Conservation (phyloP, 2,329 filamentous ascomycete genomes). For the Juglanconis juglandina region DNA sequence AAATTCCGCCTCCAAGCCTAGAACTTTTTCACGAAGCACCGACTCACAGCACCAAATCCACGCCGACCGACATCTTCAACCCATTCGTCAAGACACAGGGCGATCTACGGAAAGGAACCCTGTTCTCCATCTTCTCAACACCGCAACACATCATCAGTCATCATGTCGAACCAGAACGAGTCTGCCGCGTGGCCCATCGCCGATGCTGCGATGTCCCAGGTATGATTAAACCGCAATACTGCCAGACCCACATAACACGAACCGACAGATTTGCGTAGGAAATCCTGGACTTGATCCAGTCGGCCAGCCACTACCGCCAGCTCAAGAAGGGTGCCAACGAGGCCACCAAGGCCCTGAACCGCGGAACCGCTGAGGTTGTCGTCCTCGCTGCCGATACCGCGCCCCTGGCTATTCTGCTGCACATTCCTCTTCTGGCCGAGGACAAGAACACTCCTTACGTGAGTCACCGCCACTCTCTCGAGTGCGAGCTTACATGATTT, state of each 20-base stretch:
- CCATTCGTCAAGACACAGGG: slow-evolving; percentile 36
- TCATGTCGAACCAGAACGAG: slow-evolving; percentile 30
- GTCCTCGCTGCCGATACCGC: slow-evolving; percentile 85
- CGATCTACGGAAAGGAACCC: slow-evolving; percentile 63
- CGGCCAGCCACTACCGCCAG: slow-evolving; percentile 66
- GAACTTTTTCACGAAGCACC: neutral
- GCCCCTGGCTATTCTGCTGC: slow-evolving; percentile 82
- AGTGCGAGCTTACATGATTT: neutral
- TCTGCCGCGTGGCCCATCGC: slow-evolving; percentile 64
- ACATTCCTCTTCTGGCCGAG: slow-evolving; percentile 84
- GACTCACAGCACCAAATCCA: neutral
- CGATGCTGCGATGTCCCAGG: slow-evolving; percentile 44
- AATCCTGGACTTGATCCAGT: slow-evolving; percentile 78
- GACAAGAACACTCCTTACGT: slow-evolving; percentile 56
- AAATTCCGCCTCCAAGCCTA: neutral
- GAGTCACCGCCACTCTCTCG: neutral
- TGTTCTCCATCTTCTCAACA: slow-evolving; percentile 26
- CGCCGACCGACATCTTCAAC: neutral
- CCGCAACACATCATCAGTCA: slow-evolving; percentile 8
- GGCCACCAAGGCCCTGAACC: slow-evolving; percentile 82
- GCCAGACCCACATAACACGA: slow-evolving; percentile 35
- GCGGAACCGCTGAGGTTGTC: slow-evolving; percentile 85
- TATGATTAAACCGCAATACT: slow-evolving; percentile 31
- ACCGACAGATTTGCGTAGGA: slow-evolving; percentile 55
- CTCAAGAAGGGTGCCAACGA: slow-evolving; percentile 89